Conservation (phyloP, 345 rosid species). For the Bruguiera parviflora region DNA sequence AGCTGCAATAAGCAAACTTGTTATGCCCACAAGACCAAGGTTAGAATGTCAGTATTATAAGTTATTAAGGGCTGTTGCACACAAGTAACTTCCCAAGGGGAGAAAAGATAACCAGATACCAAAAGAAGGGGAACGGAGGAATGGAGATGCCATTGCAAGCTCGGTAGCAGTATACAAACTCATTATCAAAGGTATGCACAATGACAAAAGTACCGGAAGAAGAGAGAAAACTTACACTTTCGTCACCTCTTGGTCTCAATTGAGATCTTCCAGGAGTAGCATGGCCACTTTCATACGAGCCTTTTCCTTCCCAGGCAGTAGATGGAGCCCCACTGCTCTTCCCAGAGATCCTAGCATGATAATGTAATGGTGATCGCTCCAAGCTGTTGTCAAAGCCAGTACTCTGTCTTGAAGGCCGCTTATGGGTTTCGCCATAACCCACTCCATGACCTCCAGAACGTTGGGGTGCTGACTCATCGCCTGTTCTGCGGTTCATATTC, state of each 20-base stretch:
- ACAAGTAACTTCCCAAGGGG: background rate
- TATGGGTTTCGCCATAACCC: constrained; percentile 38
- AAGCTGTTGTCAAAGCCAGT: constrained; percentile 54
- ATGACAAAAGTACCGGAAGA: background rate
- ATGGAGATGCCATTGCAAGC: no score
- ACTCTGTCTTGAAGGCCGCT: constrained; percentile 43
- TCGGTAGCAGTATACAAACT: background rate
- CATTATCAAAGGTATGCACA: background rate
- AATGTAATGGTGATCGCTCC: constrained; percentile 63
- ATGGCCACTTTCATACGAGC: constrained; percentile 48
- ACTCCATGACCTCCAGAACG: constrained; percentile 50
- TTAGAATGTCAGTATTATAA: background rate
- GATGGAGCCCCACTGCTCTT: constrained; percentile 40
- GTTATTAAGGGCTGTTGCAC: background rate
- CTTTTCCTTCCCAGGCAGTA: constrained; percentile 59
- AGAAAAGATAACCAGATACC: no score
- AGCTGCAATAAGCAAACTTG: constrained; percentile 1
- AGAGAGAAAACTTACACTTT: constrained; percentile 47
- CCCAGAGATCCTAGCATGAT: constrained; percentile 39
- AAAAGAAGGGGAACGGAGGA: no score
- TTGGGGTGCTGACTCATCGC: constrained; percentile 34
- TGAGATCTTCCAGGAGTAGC: constrained; percentile 62
- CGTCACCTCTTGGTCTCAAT: constrained; percentile 58
- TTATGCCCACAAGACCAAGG: background rate
- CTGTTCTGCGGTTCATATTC: constrained; percentile 31